These are phyloP conservation scores for Lablab purpureus DNA, from an alignment of 306 rosid species.

Conservation along the genomic window DNA sequence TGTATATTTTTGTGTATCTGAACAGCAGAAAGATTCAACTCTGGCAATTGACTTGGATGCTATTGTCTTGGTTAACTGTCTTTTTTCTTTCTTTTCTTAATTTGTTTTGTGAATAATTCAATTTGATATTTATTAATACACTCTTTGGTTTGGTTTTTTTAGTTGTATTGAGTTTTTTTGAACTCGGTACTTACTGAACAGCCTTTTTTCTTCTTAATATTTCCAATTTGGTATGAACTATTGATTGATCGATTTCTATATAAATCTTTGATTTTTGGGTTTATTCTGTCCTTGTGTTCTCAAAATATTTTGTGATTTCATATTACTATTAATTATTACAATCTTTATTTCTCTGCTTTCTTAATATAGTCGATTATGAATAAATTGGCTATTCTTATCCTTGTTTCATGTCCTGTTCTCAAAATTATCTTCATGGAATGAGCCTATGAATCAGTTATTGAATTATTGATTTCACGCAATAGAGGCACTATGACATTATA, in stretches of 20 bases:
- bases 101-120: background rate
- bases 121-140: background rate
- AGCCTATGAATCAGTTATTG: background rate
- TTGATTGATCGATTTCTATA: constrained; percentile 20
- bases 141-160: constrained; percentile 2
- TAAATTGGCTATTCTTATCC: background rate
- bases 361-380: constrained; percentile 2
- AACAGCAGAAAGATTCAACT: background rate
- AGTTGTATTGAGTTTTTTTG: background rate
- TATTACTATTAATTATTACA: background rate
- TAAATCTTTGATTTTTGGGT: constrained; percentile 8
- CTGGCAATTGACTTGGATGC: background rate
- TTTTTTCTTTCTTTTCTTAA: background rate
- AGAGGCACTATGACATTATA: background rate
- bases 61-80: background rate
- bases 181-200: background rate
- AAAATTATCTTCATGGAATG: background rate
- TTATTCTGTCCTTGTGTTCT: background rate
- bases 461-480: background rate
- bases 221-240: constrained; percentile 18
- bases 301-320: no score
- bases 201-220: background rate
- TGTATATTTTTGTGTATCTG: background rate
- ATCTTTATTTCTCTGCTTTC: background rate
- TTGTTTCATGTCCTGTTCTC: background rate